Evolutionary conservation across 306 rosid species (phyloP).

Genomic region (Arachis stenosperma): DNA sequence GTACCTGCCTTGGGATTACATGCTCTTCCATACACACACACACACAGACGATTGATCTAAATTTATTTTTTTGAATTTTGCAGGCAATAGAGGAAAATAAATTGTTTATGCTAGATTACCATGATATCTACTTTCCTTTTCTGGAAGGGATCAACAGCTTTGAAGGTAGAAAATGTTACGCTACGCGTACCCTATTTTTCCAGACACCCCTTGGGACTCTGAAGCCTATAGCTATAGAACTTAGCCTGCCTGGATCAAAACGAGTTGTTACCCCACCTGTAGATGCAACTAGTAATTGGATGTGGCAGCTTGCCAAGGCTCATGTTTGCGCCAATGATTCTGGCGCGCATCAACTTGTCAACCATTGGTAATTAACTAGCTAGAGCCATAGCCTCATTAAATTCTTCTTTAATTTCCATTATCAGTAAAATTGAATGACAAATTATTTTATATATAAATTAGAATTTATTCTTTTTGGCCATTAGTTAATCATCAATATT

Average conservation of each 20-base stretch:
- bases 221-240: slow-evolving; percentile 84
- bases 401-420: no score
- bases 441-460: no score
- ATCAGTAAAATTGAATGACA: no score
- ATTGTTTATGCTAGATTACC: slow-evolving; percentile 72
- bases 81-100: slow-evolving; percentile 74
- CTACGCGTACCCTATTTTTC: slow-evolving; percentile 76
- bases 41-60: background rate
- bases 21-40: background rate
- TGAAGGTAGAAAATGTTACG: slow-evolving; percentile 80
- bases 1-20: slow-evolving; percentile 32
- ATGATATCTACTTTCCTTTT: slow-evolving; percentile 76
- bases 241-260: slow-evolving; percentile 70
- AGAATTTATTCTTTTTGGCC: background rate
- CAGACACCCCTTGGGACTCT: slow-evolving; percentile 69
- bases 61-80: background rate
- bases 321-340: slow-evolving; percentile 83
- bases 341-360: slow-evolving; percentile 87
- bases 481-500: no score
- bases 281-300: slow-evolving; percentile 78
- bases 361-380: slow-evolving; percentile 60
- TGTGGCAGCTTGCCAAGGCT: slow-evolving; percentile 89
- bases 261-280: slow-evolving; percentile 62
- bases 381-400: background rate
- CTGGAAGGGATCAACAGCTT: slow-evolving; percentile 69